A percentile compares a stretch with the other conserved stretches of the same genome.
These are phyloP conservation scores for Diutina rugosa DNA, from an alignment of 1,139 yeast genomes.

Conservation along the genomic window DNA sequence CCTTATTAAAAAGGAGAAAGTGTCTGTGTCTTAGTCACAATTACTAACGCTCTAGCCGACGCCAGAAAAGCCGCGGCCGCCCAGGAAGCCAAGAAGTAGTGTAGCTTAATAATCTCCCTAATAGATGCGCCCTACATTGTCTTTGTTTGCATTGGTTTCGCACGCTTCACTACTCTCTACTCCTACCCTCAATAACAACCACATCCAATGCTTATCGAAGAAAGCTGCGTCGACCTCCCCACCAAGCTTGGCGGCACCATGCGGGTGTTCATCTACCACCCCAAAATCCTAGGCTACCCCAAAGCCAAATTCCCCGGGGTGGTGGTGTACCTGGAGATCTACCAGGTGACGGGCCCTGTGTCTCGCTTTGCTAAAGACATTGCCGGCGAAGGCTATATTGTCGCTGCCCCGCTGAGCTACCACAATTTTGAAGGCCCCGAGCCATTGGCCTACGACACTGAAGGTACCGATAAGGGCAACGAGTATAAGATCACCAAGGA, in stretches of 20 bases:
- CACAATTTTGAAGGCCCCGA: constrained; percentile 59
- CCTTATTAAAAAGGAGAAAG: no score
- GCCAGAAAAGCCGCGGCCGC: constrained; percentile 41
- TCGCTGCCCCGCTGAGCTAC: constrained; percentile 66
- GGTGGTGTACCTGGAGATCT: constrained; percentile 66
- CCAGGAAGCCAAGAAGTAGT: constrained; percentile 5
- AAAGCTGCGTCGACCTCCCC: constrained; percentile 47
- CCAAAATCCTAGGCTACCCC: constrained; percentile 60
- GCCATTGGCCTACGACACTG: constrained; percentile 55
- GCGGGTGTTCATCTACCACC: constrained; percentile 56
- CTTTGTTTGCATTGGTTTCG: background rate
- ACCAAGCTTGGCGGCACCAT: constrained; percentile 58
- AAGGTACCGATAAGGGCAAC: constrained; percentile 72
- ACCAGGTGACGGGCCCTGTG: constrained; percentile 75
- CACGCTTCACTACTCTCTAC: background rate
- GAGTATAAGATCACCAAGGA: constrained; percentile 55
- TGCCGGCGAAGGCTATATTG: constrained; percentile 72
- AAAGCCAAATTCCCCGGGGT: constrained; percentile 72
- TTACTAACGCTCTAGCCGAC: constrained; percentile 31
- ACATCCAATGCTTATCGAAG: constrained; percentile 49
- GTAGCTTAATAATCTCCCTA: background rate
- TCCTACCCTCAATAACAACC: background rate
- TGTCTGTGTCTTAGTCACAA: background rate
- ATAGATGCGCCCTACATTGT: background rate
- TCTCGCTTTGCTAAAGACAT: constrained; percentile 65